Base-by-base conservation (phyloP, 139 green algal species). In the Tetratostichococcus sp. region DNA sequence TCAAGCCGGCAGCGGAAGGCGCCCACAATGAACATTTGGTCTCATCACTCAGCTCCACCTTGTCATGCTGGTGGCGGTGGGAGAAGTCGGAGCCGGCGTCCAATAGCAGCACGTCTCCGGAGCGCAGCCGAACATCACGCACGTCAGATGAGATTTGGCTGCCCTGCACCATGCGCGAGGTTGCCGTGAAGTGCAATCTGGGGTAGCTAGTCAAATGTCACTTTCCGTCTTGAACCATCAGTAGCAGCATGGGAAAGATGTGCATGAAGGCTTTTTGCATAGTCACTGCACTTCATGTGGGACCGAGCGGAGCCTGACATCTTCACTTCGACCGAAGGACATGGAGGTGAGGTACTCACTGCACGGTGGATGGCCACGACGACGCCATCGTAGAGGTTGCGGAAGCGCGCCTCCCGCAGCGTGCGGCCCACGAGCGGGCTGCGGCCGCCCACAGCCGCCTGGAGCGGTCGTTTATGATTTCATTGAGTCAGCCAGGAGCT, bases 301-400 rank as follows among this genome's bases (percentile, higher is more conserved):
- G n/a, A n/a, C n/a, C n/a, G n/a, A n/a, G n/a, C n/a, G n/a, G n/a
- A n/a, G n/a, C n/a, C n/a, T n/a, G n/a, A n/a, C n/a, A n/a, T n/a
- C n/a, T n/a, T n/a, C n/a, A n/a, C n/a, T n/a, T n/a, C n/a, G n/a
- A n/a, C n/a, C n/a, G n/a, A n/a, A n/a, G n/a, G n/a, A n/a, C n/a
- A n/a, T n/a, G n/a, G n/a, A n/a, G n/a, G n/a, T n/a, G n/a, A n/a
- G n/a, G n/a, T n/a, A n/a, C n/a, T 30, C n/a, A 68, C 62, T 21
- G 21, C 35, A 33, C 87, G 80, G 70, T 92, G 86, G 16, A 94
- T 79, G 23, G 82, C 88, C 30, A 94, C 79, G 28, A 94, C 81
- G 30, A 85, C 88, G 6, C 88, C 88, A 16, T 87, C 86, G 81
- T 89, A 94, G 17, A 39, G 65, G 23, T 77, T 77, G 30, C 89